A percentile compares a stretch with the other conserved stretches of the same genome.
phyloP scores from a whole-genome alignment of 1,284 basidiomycete genomes.

The Schizophyllum amplum region DNA sequence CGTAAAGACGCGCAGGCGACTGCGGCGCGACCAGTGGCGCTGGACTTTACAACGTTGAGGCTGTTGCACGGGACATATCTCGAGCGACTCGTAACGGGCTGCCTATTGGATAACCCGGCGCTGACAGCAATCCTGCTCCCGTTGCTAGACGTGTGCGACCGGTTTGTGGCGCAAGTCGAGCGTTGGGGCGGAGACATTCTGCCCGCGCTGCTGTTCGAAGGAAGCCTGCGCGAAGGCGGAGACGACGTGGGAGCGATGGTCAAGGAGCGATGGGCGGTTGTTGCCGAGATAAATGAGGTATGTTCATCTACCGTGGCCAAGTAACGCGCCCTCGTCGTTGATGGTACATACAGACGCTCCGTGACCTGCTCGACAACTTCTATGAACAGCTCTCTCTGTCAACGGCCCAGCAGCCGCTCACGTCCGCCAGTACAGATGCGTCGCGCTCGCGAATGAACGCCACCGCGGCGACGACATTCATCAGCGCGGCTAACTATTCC shows the following conservation, averaged over 20 bases:
- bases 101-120: conserved; percentile 62
- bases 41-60: conserved; percentile 83
- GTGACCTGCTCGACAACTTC: conserved; percentile 57
- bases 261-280: conserved; percentile 53
- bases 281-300: conserved; percentile 73
- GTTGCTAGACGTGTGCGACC: conserved; percentile 76
- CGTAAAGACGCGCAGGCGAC: not conserved
- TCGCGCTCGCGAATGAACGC: conserved; percentile 53
- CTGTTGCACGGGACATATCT: conserved; percentile 77
- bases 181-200: conserved; percentile 90
- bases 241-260: conserved; percentile 63
- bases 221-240: conserved; percentile 49
- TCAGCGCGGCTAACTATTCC: conserved; percentile 38
- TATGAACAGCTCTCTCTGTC: conserved; percentile 72
- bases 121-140: conserved; percentile 59
- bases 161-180: conserved; percentile 78
- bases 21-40: conserved; percentile 11
- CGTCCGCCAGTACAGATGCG: conserved; percentile 40
- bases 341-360: conserved; percentile 41
- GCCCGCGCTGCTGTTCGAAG: conserved; percentile 76
- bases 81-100: conserved; percentile 72
- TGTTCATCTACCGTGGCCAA: conserved; percentile 1
- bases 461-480: not conserved
- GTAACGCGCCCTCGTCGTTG: conserved; percentile 5
- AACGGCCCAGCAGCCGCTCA: conserved; percentile 61